Evolutionary conservation across 768 basidiomycete genomes (phyloP).

Genomic region (Leccinum longicurvipes): DNA sequence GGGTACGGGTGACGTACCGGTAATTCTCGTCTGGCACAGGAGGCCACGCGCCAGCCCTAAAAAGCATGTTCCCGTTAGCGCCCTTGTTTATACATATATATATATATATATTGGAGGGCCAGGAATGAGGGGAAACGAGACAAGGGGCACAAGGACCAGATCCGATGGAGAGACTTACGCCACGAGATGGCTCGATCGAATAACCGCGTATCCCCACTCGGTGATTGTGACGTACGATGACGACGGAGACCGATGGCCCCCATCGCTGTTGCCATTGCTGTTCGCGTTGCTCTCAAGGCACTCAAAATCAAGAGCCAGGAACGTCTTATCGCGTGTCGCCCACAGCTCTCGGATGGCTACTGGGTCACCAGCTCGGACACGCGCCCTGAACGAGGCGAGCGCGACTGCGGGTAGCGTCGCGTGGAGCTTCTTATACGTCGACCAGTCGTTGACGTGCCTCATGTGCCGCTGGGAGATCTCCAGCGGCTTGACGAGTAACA

Average conservation of each 20-base stretch:
- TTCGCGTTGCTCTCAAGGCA: slow-evolving; percentile 57
- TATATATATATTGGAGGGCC: neutral
- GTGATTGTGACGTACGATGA: slow-evolving; percentile 23
- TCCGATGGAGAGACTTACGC: slow-evolving; percentile 43
- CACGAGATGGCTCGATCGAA: slow-evolving; percentile 68
- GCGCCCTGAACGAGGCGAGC: slow-evolving; percentile 60
- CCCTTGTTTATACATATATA: neutral
- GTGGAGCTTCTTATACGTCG: slow-evolving; percentile 66
- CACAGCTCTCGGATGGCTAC: slow-evolving; percentile 64
- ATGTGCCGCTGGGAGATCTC: slow-evolving; percentile 67
- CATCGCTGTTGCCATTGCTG: neutral
- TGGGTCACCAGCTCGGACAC: slow-evolving; percentile 64
- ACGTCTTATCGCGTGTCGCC: slow-evolving; percentile 68
- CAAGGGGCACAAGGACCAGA: neutral
- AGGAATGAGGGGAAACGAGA: neutral
- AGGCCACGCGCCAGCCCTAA: slow-evolving; percentile 70
- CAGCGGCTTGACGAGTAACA: slow-evolving; percentile 64
- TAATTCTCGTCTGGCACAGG: slow-evolving; percentile 75
- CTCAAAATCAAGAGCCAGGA: slow-evolving; percentile 72
- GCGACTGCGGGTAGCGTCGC: slow-evolving; percentile 67
- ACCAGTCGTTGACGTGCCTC: slow-evolving; percentile 64
- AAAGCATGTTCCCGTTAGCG: neutral
- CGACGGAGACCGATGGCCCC: neutral
- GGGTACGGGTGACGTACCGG: slow-evolving; percentile 41
- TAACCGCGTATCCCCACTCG: slow-evolving; percentile 83